phyloP scores from a whole-genome alignment of 2,329 filamentous ascomycete genomes.

The Talaromyces atroroseus region DNA sequence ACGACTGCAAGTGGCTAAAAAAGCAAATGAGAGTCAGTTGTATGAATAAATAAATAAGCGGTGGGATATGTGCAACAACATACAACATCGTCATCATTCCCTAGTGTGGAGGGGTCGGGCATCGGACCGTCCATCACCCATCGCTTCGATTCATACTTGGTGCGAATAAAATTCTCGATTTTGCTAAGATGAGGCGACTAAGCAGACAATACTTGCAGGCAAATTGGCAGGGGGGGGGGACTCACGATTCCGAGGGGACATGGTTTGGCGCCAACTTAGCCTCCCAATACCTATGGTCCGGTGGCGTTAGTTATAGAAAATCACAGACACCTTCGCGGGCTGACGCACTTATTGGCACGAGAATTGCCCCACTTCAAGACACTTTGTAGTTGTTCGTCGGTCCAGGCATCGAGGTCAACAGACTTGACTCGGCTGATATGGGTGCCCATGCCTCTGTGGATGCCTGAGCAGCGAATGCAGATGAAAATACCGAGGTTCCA shows the following conservation, averaged over 20 bases:
- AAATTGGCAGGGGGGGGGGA: slow-evolving; percentile 12
- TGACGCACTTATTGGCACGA: slow-evolving; percentile 78
- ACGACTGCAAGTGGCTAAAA: slow-evolving; percentile 59
- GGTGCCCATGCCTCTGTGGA: slow-evolving; percentile 97
- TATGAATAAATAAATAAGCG: neutral
- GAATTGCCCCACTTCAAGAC: slow-evolving; percentile 93
- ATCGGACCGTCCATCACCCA: slow-evolving; percentile 99
- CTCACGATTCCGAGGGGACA: slow-evolving; percentile 77
- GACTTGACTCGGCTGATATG: slow-evolving; percentile 98
- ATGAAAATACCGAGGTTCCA: slow-evolving; percentile 98
- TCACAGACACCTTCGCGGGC: neutral
- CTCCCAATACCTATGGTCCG: slow-evolving; percentile 68
- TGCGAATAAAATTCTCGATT: slow-evolving; percentile 99
- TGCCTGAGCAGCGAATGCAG: slow-evolving; percentile 97
- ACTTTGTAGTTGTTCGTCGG: slow-evolving; percentile 92
- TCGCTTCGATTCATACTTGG: slow-evolving; percentile 97
- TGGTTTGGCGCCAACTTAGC: slow-evolving; percentile 86
- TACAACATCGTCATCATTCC: slow-evolving; percentile 78
- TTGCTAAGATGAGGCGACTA: slow-evolving; percentile 49
- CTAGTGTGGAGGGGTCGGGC: slow-evolving; percentile 84
- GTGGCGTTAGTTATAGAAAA: neutral
- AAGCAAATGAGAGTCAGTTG: neutral
- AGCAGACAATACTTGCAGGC: neutral
- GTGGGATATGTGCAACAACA: slow-evolving; percentile 31
- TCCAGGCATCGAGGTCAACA: slow-evolving; percentile 96